Conservation (phyloP, 805 yeast genomes). For the Debaryomyces castellii region DNA sequence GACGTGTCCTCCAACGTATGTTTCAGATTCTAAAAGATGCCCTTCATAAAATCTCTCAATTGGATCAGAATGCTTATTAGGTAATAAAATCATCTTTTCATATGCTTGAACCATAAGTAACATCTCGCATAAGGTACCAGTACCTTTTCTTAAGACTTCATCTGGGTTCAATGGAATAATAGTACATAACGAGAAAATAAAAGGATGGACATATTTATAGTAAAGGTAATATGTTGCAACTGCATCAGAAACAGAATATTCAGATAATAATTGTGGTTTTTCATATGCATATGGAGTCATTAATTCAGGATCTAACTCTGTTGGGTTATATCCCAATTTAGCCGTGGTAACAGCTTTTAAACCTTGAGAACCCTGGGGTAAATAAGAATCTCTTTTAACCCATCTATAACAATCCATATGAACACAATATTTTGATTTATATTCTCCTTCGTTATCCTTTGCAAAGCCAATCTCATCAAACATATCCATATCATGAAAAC, state of each 20-base stretch:
- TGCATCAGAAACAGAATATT: conserved; percentile 98
- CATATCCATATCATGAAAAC: conserved; percentile 83
- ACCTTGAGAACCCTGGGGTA: conserved; percentile 99
- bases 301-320: conserved; percentile 93
- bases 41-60: conserved; percentile 94
- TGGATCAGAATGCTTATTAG: conserved; percentile 93
- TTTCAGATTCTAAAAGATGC: conserved; percentile 89
- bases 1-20: conserved; percentile 98
- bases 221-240: conserved; percentile 96
- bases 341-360: conserved; percentile 96
- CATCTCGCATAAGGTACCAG: conserved; percentile 99
- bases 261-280: conserved; percentile 87
- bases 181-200: conserved; percentile 91
- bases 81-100: conserved; percentile 69
- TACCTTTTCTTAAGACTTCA: conserved; percentile 93
- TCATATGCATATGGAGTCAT: conserved; percentile 98
- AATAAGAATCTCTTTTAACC: conserved; percentile 96
- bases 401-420: conserved; percentile 98
- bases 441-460: conserved; percentile 85
- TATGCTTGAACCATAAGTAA: conserved; percentile 94
- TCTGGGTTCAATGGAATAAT: conserved; percentile 96
- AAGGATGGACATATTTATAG: conserved; percentile 96
- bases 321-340: conserved; percentile 93
- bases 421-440: conserved; percentile 85
- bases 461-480: conserved; percentile 93